Conservation (phyloP, 768 basidiomycete species). For the Lenzites betulinus region DNA sequence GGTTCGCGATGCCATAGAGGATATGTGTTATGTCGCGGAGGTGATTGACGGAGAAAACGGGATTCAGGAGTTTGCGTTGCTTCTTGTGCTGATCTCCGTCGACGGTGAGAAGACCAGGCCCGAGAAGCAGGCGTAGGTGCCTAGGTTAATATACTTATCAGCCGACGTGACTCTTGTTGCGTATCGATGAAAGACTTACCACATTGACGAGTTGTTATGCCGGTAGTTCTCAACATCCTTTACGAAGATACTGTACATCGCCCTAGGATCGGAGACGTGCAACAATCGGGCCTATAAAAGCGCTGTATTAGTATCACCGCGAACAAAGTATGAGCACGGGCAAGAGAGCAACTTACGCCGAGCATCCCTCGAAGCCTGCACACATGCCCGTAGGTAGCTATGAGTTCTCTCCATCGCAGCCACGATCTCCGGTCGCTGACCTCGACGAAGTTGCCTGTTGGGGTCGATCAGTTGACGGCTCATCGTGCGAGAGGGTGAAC, state of each 20-base stretch:
- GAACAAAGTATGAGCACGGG: background rate
- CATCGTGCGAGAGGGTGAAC: background rate
- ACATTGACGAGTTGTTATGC: constrained; percentile 42
- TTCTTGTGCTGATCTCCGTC: constrained; percentile 18
- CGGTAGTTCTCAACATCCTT: constrained; percentile 52
- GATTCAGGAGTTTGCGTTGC: constrained; percentile 26
- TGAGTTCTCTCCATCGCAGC: constrained; percentile 3
- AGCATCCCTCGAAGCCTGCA: constrained; percentile 48
- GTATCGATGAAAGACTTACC: constrained; percentile 34
- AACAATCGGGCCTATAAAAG: constrained; percentile 46
- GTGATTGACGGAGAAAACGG: constrained; percentile 26
- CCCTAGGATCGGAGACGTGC: constrained; percentile 50
- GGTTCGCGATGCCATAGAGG: constrained; percentile 20
- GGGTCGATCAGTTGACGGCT: background rate
- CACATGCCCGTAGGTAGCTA: constrained; percentile 41
- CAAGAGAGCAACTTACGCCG: constrained; percentile 37
- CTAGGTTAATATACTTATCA: too few species aligned
- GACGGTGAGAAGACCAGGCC: constrained; percentile 44
- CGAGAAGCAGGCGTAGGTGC: constrained; percentile 41
- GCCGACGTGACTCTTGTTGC: background rate
- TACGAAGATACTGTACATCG: constrained; percentile 46
- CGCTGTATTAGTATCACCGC: background rate
- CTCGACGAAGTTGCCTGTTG: background rate
- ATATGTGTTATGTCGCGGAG: constrained; percentile 25
- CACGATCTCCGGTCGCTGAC: background rate